phyloP scores from a whole-genome alignment of 1,284 basidiomycete species.

The Cryptococcus floricola region DNA sequence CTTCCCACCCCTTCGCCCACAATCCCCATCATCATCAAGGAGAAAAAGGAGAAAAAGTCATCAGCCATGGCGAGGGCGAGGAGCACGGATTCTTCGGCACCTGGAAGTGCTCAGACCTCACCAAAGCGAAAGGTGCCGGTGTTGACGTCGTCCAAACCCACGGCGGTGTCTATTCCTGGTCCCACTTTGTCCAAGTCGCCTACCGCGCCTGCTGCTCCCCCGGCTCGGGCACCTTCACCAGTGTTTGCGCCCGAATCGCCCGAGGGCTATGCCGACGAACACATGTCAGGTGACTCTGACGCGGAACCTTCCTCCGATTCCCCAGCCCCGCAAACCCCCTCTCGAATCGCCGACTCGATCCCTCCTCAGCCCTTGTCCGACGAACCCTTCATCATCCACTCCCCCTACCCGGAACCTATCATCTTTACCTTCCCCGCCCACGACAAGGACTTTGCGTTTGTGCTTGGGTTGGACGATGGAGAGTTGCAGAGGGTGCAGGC shows the following conservation, averaged over 20 bases:
- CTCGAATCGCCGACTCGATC: constrained; percentile 14
- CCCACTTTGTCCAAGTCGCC: constrained; percentile 39
- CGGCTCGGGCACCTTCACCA: constrained; percentile 11
- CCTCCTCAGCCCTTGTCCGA: constrained; percentile 26
- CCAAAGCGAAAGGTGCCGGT: constrained; percentile 39
- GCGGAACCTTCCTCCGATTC: constrained; percentile 37
- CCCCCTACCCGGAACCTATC: constrained; percentile 32
- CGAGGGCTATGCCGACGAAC: constrained; percentile 12
- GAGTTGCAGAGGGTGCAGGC: constrained; percentile 24
- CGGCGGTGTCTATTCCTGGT: constrained; percentile 39
- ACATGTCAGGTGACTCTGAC: constrained; percentile 28
- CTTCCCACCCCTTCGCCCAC: constrained; percentile 61
- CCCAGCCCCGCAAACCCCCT: constrained; percentile 33
- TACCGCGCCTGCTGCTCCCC: constrained; percentile 27
- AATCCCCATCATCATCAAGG: constrained; percentile 22
- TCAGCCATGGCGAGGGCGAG: constrained; percentile 32
- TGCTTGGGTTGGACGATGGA: constrained; percentile 26
- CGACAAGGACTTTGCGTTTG: constrained; percentile 39
- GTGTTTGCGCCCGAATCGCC: neutral
- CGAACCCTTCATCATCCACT: constrained; percentile 31
- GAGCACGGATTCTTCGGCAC: constrained; percentile 33
- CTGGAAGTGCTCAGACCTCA: constrained; percentile 32
- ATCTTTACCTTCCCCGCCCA: constrained; percentile 28
- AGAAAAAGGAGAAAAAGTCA: constrained; percentile 30
- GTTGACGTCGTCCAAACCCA: constrained; percentile 5